A percentile compares a stretch with the other conserved stretches of the same genome.
phyloP scores from a whole-genome alignment of 306 rosid genomes.

The Dryas alaskensis region DNA sequence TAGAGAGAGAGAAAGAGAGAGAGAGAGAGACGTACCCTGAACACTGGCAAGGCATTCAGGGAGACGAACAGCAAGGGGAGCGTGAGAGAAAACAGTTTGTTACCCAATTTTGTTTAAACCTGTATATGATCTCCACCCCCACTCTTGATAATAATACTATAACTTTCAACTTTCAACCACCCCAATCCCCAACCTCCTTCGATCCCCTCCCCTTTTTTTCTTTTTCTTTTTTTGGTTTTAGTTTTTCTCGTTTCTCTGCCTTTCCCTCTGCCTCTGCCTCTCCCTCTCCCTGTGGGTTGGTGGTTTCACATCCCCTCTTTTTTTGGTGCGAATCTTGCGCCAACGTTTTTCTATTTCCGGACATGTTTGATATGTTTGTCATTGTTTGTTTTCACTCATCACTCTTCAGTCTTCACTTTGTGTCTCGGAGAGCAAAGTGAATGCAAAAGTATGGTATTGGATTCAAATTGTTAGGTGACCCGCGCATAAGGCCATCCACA shows the following conservation, averaged over 20 bases:
- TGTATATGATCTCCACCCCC: neutral
- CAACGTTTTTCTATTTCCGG: neutral
- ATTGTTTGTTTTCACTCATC: neutral
- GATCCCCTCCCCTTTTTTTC: neutral
- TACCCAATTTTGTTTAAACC: conserved; percentile 9
- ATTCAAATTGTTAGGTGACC: too few species aligned
- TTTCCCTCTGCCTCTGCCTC: neutral
- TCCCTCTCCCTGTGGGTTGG: neutral
- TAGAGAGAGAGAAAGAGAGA: neutral
- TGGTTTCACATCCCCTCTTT: neutral
- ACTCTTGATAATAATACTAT: neutral
- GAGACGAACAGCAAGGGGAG: conserved; percentile 74
- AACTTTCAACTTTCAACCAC: neutral
- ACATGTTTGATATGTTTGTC: neutral
- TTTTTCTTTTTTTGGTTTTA: too few species aligned
- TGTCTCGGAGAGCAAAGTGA: too few species aligned
- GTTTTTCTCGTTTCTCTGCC: neutral
- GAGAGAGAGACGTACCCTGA: conserved; percentile 53
- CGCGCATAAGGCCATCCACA: too few species aligned
- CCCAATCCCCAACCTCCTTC: conserved; percentile 14
- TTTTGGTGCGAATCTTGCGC: neutral
- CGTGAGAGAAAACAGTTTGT: conserved; percentile 45
- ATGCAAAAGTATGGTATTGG: too few species aligned
- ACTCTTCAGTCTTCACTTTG: too few species aligned
- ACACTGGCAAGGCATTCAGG: conserved; percentile 93